Conservation (phyloP, 2,329 filamentous ascomycete genomes). For the Rhynchosporium secalis region DNA sequence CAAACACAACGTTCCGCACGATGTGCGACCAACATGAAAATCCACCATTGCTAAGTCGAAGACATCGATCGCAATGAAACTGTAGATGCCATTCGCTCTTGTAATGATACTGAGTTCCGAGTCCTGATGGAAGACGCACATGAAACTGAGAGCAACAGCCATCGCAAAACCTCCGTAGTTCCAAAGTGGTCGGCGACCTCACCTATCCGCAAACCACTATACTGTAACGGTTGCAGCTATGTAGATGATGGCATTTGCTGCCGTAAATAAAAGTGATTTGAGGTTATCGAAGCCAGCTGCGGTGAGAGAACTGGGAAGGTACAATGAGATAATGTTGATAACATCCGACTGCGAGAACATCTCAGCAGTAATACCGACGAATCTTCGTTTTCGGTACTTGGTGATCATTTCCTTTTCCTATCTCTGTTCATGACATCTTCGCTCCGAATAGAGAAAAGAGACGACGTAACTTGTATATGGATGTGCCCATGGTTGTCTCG, state of each 20-base stretch:
- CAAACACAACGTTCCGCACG: no score
- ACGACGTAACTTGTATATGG: conserved; percentile 37
- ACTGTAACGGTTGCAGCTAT: conserved; percentile 43
- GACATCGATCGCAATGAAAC: conserved; percentile 41
- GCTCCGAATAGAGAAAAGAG: neutral
- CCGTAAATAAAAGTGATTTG: no score
- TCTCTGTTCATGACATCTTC: neutral
- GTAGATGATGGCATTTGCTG: conserved; percentile 44
- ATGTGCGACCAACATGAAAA: no score
- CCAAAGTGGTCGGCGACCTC: conserved; percentile 44
- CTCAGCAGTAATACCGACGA: conserved; percentile 44
- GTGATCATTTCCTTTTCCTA: conserved; percentile 44
- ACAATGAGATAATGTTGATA: conserved; percentile 47
- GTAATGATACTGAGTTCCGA: conserved; percentile 33
- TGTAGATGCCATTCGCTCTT: conserved; percentile 43
- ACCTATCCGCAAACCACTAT: conserved; percentile 45
- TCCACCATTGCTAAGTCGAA: no score
- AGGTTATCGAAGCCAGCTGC: conserved; percentile 42
- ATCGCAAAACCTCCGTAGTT: conserved; percentile 39
- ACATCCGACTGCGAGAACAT: conserved; percentile 46
- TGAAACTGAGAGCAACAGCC: conserved; percentile 41
- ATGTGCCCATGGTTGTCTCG: conserved; percentile 41
- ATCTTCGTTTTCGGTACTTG: conserved; percentile 45
- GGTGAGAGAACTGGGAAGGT: conserved; percentile 43
- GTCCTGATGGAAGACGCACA: conserved; percentile 44